Evolutionary conservation across 805 yeast genomes (phyloP).

Genomic region (Candida ulmi): DNA sequence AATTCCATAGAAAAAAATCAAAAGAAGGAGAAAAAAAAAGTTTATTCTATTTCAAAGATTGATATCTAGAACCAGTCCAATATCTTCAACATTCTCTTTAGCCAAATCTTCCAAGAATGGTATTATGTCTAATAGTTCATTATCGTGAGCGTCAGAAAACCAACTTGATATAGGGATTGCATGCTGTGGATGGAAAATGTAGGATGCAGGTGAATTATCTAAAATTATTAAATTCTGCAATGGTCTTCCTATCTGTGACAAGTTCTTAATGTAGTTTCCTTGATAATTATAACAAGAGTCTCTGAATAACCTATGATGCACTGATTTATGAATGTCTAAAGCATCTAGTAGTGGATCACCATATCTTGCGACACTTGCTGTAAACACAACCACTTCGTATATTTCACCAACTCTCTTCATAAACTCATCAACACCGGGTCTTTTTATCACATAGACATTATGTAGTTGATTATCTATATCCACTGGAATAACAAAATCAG

Average conservation of each 20-base stretch:
- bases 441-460: constrained; percentile 90
- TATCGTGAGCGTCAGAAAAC: constrained; percentile 98
- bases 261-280: constrained; percentile 90
- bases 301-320: constrained; percentile 90
- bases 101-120: constrained; percentile 89
- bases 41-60: constrained; percentile 24
- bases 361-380: constrained; percentile 92
- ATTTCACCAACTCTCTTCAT: constrained; percentile 74
- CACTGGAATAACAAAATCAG: constrained; percentile 96
- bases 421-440: constrained; percentile 98
- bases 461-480: constrained; percentile 91
- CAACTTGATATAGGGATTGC: constrained; percentile 96
- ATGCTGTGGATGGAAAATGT: constrained; percentile 95
- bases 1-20: not conserved
- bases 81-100: constrained; percentile 68
- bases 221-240: constrained; percentile 78
- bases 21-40: not conserved
- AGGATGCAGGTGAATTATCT: constrained; percentile 98
- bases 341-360: constrained; percentile 94
- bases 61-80: constrained; percentile 79
- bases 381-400: constrained; percentile 93
- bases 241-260: constrained; percentile 93
- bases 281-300: constrained; percentile 92
- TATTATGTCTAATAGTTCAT: constrained; percentile 84
- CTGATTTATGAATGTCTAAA: constrained; percentile 65